Conservation (phyloP, 306 rosid genomes). For the Neltuma alba region DNA sequence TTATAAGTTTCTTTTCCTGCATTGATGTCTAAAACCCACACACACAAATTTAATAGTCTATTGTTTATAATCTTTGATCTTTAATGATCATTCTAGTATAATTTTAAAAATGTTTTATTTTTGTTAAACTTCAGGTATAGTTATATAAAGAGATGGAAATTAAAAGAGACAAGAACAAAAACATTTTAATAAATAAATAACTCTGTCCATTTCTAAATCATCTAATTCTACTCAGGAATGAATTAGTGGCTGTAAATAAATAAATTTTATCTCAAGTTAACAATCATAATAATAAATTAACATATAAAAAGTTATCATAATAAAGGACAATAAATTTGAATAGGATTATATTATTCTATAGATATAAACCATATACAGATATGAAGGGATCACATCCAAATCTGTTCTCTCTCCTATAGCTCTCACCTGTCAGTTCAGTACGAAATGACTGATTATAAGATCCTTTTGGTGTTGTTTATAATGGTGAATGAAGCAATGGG, state of each 20-base stretch:
- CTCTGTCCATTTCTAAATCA: background rate
- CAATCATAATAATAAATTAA: background rate
- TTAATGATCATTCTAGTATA: no score
- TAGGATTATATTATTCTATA: no score
- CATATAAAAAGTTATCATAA: no score
- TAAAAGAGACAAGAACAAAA: background rate
- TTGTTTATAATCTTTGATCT: no score
- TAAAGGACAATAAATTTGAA: background rate
- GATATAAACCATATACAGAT: background rate
- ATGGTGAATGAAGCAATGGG: constrained; percentile 2
- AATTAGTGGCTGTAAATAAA: no score
- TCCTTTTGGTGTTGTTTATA: constrained; percentile 7
- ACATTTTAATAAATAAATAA: background rate
- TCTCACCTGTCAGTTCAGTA: background rate
- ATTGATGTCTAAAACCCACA: no score
- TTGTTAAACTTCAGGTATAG: background rate
- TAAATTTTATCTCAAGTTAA: background rate
- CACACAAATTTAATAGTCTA: no score
- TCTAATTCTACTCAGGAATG: background rate
- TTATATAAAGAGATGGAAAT: background rate
- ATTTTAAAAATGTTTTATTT: no score
- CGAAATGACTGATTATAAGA: constrained; percentile 11
- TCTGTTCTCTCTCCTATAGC: background rate
- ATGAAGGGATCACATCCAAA: background rate
- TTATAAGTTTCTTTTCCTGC: background rate